Evolutionary conservation across 2,329 filamentous ascomycete genomes (phyloP).

Genomic region (Claviceps spartinae): DNA sequence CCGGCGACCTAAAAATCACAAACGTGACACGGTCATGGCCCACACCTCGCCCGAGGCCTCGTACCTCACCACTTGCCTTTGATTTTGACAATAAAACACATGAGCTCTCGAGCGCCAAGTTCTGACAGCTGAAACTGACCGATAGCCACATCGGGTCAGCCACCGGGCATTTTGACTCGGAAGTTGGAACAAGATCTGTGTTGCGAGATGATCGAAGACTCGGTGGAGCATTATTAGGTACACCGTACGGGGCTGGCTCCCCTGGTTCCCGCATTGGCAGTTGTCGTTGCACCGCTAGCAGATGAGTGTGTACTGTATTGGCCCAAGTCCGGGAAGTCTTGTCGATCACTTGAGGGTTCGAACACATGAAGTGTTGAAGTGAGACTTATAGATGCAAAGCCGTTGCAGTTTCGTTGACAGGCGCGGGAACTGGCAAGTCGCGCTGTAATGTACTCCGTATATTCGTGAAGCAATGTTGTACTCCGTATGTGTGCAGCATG

Average conservation of each 20-base stretch:
- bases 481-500: too few species aligned
- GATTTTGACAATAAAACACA: neutral
- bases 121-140: constrained; percentile 2
- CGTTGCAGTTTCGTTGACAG: too few species aligned
- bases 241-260: too few species aligned
- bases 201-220: neutral
- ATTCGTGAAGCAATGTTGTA: too few species aligned
- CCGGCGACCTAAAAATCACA: neutral
- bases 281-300: neutral
- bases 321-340: too few species aligned
- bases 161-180: neutral
- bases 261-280: neutral
- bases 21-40: neutral
- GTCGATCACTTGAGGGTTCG: too few species aligned
- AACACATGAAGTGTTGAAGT: too few species aligned
- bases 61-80: neutral
- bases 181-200: neutral
- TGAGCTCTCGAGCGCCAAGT: neutral
- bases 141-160: neutral
- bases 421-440: too few species aligned
- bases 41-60: neutral
- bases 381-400: too few species aligned
- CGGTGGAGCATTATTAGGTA: neutral
- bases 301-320: too few species aligned
- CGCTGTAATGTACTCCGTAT: too few species aligned